phyloP scores from a whole-genome alignment of 2,329 filamentous ascomycete species.

The Biscogniauxia marginata region DNA sequence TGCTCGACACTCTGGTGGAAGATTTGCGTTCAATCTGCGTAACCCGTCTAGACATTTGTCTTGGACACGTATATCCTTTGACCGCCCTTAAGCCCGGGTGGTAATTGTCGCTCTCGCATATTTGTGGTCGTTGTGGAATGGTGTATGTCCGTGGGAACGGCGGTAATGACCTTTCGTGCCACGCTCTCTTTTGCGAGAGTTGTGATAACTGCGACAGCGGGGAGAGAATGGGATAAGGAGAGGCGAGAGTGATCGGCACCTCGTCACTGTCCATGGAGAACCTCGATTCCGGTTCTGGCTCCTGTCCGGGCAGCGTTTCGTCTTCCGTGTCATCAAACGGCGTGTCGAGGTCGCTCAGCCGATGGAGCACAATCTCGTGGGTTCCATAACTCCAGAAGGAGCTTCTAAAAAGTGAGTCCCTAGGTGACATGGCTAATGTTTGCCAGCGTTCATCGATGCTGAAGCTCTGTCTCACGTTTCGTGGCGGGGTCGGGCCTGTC shows the following conservation, averaged over 20 bases:
- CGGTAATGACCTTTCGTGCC: slow-evolving; percentile 8
- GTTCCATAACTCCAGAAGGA: slow-evolving; percentile 23
- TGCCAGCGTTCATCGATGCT: background rate
- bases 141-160: slow-evolving; percentile 10
- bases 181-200: slow-evolving; percentile 1
- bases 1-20: background rate
- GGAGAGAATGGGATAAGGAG: slow-evolving; percentile 9
- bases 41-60: background rate
- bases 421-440: slow-evolving; percentile 18
- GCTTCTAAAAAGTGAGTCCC: slow-evolving; percentile 18
- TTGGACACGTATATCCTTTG: slow-evolving; percentile 4
- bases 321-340: background rate
- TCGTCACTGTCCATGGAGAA: slow-evolving; percentile 24
- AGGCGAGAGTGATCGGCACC: slow-evolving; percentile 6
- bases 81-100: slow-evolving; percentile 8
- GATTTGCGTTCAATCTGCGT: background rate
- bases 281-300: slow-evolving; percentile 11
- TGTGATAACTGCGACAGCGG: slow-evolving; percentile 5
- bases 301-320: too few species aligned
- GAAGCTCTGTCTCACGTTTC: background rate
- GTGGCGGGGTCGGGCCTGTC: background rate
- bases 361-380: slow-evolving; percentile 17
- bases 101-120: background rate
- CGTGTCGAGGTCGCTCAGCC: slow-evolving; percentile 16
- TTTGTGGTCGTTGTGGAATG: slow-evolving; percentile 3